Percentiles rank a stretch among this genome's conserved stretches.
These are phyloP conservation scores for Candida anutae DNA, from an alignment of 1,139 yeast genomes.

Conservation along the genomic window DNA sequence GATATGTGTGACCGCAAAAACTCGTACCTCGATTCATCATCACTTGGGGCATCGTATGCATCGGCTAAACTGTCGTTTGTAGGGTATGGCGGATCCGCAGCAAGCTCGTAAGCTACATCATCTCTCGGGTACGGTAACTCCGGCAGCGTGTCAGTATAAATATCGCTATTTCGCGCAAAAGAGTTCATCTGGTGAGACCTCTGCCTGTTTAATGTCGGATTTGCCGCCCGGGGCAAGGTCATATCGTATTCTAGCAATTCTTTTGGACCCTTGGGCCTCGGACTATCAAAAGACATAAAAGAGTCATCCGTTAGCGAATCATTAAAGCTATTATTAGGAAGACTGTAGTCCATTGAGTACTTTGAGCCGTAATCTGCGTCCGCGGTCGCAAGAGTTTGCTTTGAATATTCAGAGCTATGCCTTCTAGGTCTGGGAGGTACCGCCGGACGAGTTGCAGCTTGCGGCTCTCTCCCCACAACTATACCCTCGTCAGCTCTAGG, in stretches of 20 bases:
- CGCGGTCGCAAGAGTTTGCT: too few species aligned
- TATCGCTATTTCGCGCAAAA: too few species aligned
- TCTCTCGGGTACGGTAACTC: too few species aligned
- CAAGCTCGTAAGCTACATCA: too few species aligned
- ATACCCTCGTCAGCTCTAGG: too few species aligned
- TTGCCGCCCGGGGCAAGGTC: conserved; percentile 6
- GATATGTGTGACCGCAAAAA: background rate
- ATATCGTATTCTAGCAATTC: conserved; percentile 27
- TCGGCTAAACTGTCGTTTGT: background rate
- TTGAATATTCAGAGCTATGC: too few species aligned
- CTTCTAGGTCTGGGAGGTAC: too few species aligned
- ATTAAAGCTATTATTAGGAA: conserved; percentile 1
- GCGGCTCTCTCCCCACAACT: too few species aligned
- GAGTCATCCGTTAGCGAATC: conserved; percentile 5
- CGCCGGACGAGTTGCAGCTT: too few species aligned
- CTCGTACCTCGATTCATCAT: background rate
- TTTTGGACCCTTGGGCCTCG: conserved; percentile 38
- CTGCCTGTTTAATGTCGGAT: conserved; percentile 9
- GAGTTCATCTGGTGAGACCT: conserved; percentile 3
- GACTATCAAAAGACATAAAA: conserved; percentile 15
- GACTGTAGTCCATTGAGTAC: too few species aligned
- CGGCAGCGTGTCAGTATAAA: too few species aligned
- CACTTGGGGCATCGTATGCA: background rate
- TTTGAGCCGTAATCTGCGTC: too few species aligned
- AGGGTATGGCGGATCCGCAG: conserved; percentile 10